These are phyloP conservation scores for Taphrina flavorubra DNA, from an alignment of 1,139 yeast genomes.

Conservation along the genomic window DNA sequence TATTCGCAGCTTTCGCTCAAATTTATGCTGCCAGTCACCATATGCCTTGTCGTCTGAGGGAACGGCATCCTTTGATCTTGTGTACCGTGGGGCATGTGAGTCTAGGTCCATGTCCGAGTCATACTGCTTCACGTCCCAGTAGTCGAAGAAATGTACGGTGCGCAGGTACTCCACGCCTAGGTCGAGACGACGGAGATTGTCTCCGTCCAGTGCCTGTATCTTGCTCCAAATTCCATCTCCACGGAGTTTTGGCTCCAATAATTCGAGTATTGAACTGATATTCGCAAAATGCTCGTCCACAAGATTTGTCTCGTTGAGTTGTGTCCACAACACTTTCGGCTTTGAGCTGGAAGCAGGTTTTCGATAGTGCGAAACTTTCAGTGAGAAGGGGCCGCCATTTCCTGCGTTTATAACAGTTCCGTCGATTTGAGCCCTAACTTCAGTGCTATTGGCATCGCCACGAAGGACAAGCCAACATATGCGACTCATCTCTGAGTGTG, in stretches of 20 bases:
- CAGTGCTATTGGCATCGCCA: constrained; percentile 41
- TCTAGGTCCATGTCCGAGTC: constrained; percentile 45
- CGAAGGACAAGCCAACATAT: constrained; percentile 45
- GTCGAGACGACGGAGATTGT: constrained; percentile 38
- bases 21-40: constrained; percentile 9
- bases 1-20: constrained; percentile 40
- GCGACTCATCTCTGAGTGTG: constrained; percentile 16
- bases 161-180: constrained; percentile 45
- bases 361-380: constrained; percentile 28
- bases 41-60: constrained; percentile 41
- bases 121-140: constrained; percentile 44
- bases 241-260: constrained; percentile 30
- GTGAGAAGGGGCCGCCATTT: constrained; percentile 34
- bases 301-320: neutral
- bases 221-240: constrained; percentile 31
- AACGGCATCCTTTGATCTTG: constrained; percentile 31
- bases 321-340: constrained; percentile 31
- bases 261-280: constrained; percentile 23
- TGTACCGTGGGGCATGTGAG: constrained; percentile 40
- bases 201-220: constrained; percentile 42
- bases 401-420: constrained; percentile 40
- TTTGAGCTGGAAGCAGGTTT: constrained; percentile 26
- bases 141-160: constrained; percentile 45
- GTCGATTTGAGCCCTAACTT: constrained; percentile 42
- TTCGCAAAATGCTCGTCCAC: constrained; percentile 42